Percentiles rank a stretch among this genome's conserved stretches.
Conservation (phyloP, 805 yeast genomes). For the Pichia pseudocactophila region DNA sequence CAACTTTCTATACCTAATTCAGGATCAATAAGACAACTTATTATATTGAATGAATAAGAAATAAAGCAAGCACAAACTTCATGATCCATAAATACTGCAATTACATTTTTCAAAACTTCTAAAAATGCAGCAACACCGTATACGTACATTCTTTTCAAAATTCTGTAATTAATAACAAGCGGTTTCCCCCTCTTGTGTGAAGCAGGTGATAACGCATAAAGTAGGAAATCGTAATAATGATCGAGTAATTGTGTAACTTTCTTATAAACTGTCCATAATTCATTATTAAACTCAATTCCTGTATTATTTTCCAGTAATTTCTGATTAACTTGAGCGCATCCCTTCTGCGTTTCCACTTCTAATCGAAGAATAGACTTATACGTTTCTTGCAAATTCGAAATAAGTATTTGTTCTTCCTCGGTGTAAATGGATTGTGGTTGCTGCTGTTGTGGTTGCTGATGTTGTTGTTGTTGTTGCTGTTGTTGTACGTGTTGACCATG, state of each 20-base stretch:
- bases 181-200: constrained; percentile 68
- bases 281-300: constrained; percentile 44
- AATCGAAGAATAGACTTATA: constrained; percentile 59
- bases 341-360: constrained; percentile 62
- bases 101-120: constrained; percentile 67
- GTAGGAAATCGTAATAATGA: constrained; percentile 61
- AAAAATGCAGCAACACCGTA: constrained; percentile 76
- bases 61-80: constrained; percentile 72
- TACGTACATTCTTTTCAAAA: constrained; percentile 76
- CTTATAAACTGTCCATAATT: constrained; percentile 64
- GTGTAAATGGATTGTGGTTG: constrained; percentile 25
- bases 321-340: constrained; percentile 51
- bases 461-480: background rate
- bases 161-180: constrained; percentile 67
- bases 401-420: constrained; percentile 57
- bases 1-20: constrained; percentile 51
- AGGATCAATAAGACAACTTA: constrained; percentile 45
- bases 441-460: background rate
- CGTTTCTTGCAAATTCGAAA: constrained; percentile 64
- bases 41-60: constrained; percentile 58
- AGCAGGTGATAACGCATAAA: constrained; percentile 60
- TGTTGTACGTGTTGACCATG: background rate
- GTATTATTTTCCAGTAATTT: constrained; percentile 38
- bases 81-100: constrained; percentile 61
- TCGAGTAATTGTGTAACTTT: constrained; percentile 57